Evolutionary conservation across 495 filamentous ascomycete species (phyloP).

Genomic region (Penicilliopsis zonata): DNA sequence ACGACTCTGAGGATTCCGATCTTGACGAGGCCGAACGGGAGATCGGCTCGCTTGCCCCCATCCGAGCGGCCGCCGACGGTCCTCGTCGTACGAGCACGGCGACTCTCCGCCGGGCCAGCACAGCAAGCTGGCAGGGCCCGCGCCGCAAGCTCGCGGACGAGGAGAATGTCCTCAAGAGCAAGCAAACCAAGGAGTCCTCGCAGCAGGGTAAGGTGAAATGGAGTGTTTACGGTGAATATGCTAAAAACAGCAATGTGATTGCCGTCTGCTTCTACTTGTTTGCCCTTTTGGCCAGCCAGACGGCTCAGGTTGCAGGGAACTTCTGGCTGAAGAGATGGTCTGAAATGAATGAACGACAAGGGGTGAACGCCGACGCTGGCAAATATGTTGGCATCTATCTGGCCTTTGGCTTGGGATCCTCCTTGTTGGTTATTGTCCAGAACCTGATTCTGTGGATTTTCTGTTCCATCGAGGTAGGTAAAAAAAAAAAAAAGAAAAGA

Average conservation of each 20-base stretch:
- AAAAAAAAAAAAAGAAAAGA: too few species aligned
- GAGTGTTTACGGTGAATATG: conserved; percentile 80
- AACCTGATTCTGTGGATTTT: conserved; percentile 97
- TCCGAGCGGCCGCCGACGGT: conserved; percentile 38
- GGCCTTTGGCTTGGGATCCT: conserved; percentile 82
- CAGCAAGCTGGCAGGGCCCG: conserved; percentile 78
- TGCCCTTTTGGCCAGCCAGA: conserved; percentile 68
- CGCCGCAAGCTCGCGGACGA: conserved; percentile 75
- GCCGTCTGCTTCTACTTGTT: conserved; percentile 76
- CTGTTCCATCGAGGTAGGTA: conserved; percentile 85
- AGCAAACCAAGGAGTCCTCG: conserved; percentile 71
- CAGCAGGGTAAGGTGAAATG: conserved; percentile 98
- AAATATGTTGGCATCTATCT: conserved; percentile 94
- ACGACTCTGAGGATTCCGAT: conserved; percentile 39
- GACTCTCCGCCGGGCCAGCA: conserved; percentile 79
- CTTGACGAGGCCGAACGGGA: conserved; percentile 63
- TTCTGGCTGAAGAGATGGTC: conserved; percentile 93
- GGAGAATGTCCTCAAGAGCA: conserved; percentile 65
- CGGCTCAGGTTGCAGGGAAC: conserved; percentile 66
- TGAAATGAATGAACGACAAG: conserved; percentile 56
- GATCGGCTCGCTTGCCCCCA: conserved; percentile 56
- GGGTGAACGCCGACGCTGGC: conserved; percentile 60
- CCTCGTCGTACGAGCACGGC: conserved; percentile 53
- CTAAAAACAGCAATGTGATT: conserved; percentile 79
- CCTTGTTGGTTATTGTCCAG: conserved; percentile 76